Evolutionary conservation across 345 rosid species (phyloP), one percentile per base, ranked within the genome.

Genomic region (Cardamine resedifolia): DNA sequence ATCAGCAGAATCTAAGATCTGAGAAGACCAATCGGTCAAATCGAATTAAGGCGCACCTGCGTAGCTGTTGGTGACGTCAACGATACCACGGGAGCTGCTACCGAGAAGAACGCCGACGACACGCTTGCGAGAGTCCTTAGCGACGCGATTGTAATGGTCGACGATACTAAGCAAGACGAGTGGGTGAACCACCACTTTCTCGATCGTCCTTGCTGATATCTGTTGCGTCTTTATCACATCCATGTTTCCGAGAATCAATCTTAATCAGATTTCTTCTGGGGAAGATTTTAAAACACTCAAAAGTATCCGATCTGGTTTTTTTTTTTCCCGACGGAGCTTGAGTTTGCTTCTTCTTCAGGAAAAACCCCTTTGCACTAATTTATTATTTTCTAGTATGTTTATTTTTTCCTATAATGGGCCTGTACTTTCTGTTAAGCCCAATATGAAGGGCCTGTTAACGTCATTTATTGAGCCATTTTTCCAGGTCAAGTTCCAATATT

Each of bases 171-270:
- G 91, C 38, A 95, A 88, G 49, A 95, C 99, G 48, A 95, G 89
- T 5, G 99, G 99, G 19, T 95, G 99, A 50, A 94, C 96, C 43
- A 94, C 77, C 68, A 91, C 99, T 65, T 89, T 95, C 90, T 91
- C 96, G 12, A 95, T 84, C 38, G 99, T 88, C 67, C 88, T 83
- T 31, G 93, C 68, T 18, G 85, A 78, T 45, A 95, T 78, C 76
- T 95, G 96, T 80, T 91, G 97, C 26, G 97, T 87, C 81, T 95
- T 95, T 24, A 95, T 86, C 80, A 89, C 97, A 48, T 95, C 99
- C 97, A 95, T 91, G 10, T 27, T 66, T 6, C 9, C 43, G 11
- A 49, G 16, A 70, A 56, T 57, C 51, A 16, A 52, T 3, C 21
- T 39, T 39, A 12, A 9, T 63, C 44, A 4, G 38, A 38, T 31